Percentiles rank a stretch among this genome's conserved stretches.
These are phyloP conservation scores for Luffa aegyptiaca DNA, from an alignment of 306 rosid genomes.

Conservation along the genomic window DNA sequence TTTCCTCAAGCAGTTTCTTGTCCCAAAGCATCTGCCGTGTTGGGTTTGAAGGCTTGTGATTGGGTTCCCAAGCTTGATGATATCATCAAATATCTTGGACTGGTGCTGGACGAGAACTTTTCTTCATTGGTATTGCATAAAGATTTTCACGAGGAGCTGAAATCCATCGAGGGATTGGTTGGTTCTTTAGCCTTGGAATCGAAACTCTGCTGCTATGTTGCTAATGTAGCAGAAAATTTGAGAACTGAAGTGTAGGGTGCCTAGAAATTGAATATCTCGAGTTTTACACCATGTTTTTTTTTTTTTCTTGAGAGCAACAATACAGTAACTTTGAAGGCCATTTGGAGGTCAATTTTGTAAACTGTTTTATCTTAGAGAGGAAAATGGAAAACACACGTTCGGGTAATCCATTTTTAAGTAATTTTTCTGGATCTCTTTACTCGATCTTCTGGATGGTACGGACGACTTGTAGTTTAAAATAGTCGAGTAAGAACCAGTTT, in stretches of 20 bases:
- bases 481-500: background rate
- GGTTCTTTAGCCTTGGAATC: slow-evolving; percentile 50
- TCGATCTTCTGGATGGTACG: too few relatives aligned
- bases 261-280: background rate
- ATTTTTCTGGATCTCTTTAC: too few relatives aligned
- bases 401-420: too few relatives aligned
- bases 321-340: background rate
- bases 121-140: slow-evolving; percentile 61
- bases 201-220: slow-evolving; percentile 37
- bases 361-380: background rate
- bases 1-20: slow-evolving; percentile 71
- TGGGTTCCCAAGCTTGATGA: slow-evolving; percentile 82
- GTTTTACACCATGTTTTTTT: background rate
- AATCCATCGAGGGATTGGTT: slow-evolving; percentile 31
- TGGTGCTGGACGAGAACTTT: slow-evolving; percentile 62
- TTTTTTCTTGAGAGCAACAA: background rate
- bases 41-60: slow-evolving; percentile 55
- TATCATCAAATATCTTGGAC: slow-evolving; percentile 41
- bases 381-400: background rate
- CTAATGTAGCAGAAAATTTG: slow-evolving; percentile 34
- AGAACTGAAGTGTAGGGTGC: background rate
- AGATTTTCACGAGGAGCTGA: slow-evolving; percentile 64
- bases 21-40: slow-evolving; percentile 23
- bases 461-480: too few relatives aligned
- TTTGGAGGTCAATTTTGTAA: background rate